Evolutionary conservation across 257 asterid species (phyloP), one percentile per base, ranked within the genome.

Genomic region (Prunella vulgaris): DNA sequence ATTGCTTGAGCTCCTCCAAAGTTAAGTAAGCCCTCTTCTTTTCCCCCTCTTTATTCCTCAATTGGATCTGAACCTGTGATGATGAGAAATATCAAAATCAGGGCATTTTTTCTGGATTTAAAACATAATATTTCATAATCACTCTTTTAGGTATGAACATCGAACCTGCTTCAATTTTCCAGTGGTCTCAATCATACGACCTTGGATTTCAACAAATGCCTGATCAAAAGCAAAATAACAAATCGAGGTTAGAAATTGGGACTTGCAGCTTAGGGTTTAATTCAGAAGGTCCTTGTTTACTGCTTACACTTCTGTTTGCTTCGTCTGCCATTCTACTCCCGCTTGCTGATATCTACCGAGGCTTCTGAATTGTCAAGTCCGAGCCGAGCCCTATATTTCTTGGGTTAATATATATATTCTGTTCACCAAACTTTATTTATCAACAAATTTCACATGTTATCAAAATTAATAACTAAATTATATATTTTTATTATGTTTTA

Each of bases 191-290:
- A 93, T 88, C 95, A 93, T 84, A 57, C 95, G 96, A 80, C 88
- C 85, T 79, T 90, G 98, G 81, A 90, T 93, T 83, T 90, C 97
- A 17, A 90, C 15, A 81, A 93, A 93, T 67, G 98, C 97, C 98
- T 93, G 75, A 40, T 59, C 32, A 25, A 21, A 66, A 37, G 0
- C 38, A 33, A 66, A 25, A 7, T 40, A 44, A n/a, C 71, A 40
- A 62, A 6, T 62, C 22, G 10, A 48, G 2, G 13, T 22, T 5
- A n/a, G 3, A 49, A 56, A 48, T 0, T 3, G 75, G 52, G 8
- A 38, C 2, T 0, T 37, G 15, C 5, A 40, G 10, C 30, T 15
- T 20, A 5, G 56, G 64, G 69, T 21, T 49, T 5, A 12, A 42
- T 58, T 17, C 49, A 18, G 14, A 28, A 17, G 71, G n/a, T 24